Conservation (phyloP, 2,329 filamentous ascomycete species). For the Aspergillus viridinutans region DNA sequence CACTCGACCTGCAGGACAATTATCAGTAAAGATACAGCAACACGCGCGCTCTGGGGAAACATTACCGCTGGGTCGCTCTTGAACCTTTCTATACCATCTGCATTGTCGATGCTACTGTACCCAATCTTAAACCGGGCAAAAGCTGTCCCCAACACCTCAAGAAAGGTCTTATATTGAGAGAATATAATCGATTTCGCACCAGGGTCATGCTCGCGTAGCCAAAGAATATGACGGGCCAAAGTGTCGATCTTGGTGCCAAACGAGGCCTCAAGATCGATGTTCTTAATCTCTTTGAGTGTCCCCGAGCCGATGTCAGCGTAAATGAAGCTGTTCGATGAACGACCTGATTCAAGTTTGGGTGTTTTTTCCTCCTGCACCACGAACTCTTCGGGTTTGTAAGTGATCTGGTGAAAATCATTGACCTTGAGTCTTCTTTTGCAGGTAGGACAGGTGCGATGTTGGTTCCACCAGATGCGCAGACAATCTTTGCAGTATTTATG, state of each 20-base stretch:
- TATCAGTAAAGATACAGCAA: constrained; percentile 15
- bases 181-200: constrained; percentile 92
- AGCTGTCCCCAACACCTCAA: constrained; percentile 67
- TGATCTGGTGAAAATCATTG: constrained; percentile 78
- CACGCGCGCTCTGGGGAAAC: constrained; percentile 2
- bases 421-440: constrained; percentile 68
- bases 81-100: constrained; percentile 69
- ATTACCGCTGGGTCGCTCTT: constrained; percentile 61
- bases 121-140: constrained; percentile 70
- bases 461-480: constrained; percentile 71
- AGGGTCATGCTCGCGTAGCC: constrained; percentile 77
- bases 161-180: constrained; percentile 81
- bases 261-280: constrained; percentile 67
- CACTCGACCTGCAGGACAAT: constrained; percentile 57
- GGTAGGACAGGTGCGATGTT: constrained; percentile 72
- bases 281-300: constrained; percentile 74
- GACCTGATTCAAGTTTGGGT: constrained; percentile 26
- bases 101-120: constrained; percentile 64
- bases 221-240: constrained; percentile 73
- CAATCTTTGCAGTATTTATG: constrained; percentile 92
- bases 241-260: constrained; percentile 92
- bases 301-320: constrained; percentile 72
- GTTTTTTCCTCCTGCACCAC: constrained; percentile 57
- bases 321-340: constrained; percentile 50
- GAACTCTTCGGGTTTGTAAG: constrained; percentile 71